phyloP scores from a whole-genome alignment of 441 rosid species.

The Francoa sonchifolia region DNA sequence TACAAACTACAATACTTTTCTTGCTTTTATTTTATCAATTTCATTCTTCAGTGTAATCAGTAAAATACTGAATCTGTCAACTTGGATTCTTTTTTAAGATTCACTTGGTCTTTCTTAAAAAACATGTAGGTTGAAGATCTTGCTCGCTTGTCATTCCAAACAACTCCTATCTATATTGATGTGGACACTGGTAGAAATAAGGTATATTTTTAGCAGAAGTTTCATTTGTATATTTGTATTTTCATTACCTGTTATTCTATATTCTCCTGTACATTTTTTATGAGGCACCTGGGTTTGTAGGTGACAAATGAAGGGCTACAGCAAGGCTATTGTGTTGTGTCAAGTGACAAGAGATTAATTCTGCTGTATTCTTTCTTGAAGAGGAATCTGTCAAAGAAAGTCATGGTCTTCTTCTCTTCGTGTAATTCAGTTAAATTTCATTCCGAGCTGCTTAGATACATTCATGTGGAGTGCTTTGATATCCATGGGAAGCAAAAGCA shows the following conservation, averaged over 20 bases:
- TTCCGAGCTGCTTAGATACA: constrained; percentile 67
- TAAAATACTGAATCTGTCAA: no score
- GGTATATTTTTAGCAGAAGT: constrained; percentile 33
- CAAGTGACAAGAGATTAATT: constrained; percentile 69
- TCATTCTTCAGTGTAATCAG: not conserved
- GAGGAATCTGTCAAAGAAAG: constrained; percentile 78
- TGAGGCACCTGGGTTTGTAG: no score
- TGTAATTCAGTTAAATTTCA: constrained; percentile 90
- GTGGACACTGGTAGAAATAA: constrained; percentile 88
- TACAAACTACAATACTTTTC: not conserved
- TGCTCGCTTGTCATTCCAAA: constrained; percentile 81
- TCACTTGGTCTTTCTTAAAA: not conserved
- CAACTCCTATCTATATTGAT: constrained; percentile 66
- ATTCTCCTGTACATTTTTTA: not conserved
- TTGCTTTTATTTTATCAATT: not conserved
- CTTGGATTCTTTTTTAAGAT: not conserved
- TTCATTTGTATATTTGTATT: constrained; percentile 2
- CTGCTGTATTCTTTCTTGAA: constrained; percentile 83
- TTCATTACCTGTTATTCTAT: not conserved
- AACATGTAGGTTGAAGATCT: constrained; percentile 78
- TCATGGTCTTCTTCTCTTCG: constrained; percentile 96
- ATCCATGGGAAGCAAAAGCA: constrained; percentile 95
- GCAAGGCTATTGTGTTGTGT: constrained; percentile 88
- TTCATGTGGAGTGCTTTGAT: constrained; percentile 61
- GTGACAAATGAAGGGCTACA: constrained; percentile 93